Evolutionary conservation across 2,329 filamentous ascomycete genomes (phyloP).

Genomic region (Ophiostoma tasmaniense): DNA sequence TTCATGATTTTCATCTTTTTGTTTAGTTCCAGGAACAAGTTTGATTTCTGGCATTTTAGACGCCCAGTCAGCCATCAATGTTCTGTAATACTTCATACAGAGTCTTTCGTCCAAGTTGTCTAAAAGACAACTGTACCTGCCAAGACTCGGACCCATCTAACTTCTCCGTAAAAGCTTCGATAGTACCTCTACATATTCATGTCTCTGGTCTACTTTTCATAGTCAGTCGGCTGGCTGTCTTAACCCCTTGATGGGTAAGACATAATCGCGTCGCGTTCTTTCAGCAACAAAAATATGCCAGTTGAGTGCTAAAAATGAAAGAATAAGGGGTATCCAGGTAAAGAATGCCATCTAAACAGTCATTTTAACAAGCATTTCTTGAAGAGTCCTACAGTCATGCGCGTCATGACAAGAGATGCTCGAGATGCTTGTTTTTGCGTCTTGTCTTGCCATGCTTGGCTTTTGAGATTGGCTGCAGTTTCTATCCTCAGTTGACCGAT

Average conservation of each 20-base stretch:
- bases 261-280: conserved; percentile 3
- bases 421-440: not conserved
- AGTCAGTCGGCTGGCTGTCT: not conserved
- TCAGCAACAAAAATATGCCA: not conserved
- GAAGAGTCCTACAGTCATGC: not conserved
- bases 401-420: not conserved
- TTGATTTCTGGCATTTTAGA: too few relatives aligned
- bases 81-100: too few relatives aligned
- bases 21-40: too few relatives aligned
- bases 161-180: not conserved
- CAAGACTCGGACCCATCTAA: not conserved
- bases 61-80: not conserved
- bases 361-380: not conserved
- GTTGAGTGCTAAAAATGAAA: not conserved
- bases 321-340: not conserved
- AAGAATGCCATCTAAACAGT: not conserved
- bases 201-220: too few relatives aligned
- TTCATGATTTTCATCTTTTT: too few relatives aligned
- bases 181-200: too few relatives aligned
- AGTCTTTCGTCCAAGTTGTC: not conserved
- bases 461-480: too few relatives aligned
- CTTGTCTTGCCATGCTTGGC: too few relatives aligned
- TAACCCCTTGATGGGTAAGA: not conserved
- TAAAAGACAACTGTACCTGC: not conserved
- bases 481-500: too few relatives aligned